Evolutionary conservation across 495 filamentous ascomycete genomes (phyloP).

Genomic region (Gamarada debralockiae): DNA sequence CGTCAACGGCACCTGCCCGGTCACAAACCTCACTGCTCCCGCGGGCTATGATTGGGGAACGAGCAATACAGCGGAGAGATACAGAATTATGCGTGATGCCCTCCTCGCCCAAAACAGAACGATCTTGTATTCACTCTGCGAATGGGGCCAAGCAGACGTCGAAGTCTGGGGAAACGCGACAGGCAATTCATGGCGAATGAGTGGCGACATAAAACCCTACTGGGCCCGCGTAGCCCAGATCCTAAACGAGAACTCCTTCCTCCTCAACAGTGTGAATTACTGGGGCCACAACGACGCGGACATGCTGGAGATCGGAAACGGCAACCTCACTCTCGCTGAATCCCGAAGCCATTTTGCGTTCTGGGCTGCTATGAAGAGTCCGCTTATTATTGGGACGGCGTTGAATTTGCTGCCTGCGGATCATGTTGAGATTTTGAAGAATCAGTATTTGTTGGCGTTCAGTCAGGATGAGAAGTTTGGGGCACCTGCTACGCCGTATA

Average conservation of each 20-base stretch:
- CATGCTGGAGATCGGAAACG: constrained; percentile 45
- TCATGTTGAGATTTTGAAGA: constrained; percentile 37
- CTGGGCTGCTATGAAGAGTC: constrained; percentile 51
- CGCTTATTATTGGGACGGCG: constrained; percentile 45
- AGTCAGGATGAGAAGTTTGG: constrained; percentile 60
- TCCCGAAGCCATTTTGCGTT: constrained; percentile 48
- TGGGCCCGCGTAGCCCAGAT: constrained; percentile 15
- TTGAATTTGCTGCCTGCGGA: constrained; percentile 31
- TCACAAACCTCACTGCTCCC: neutral
- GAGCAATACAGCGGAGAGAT: constrained; percentile 14
- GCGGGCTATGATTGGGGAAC: constrained; percentile 13
- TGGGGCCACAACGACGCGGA: constrained; percentile 55
- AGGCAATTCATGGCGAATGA: constrained; percentile 29
- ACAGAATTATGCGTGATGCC: constrained; percentile 31
- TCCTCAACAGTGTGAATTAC: constrained; percentile 44
- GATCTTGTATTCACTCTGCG: constrained; percentile 35
- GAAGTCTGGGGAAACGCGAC: constrained; percentile 26
- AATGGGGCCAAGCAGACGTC: constrained; percentile 30
- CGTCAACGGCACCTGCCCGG: constrained; percentile 13
- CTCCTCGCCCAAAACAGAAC: constrained; percentile 27
- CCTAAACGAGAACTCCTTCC: constrained; percentile 49
- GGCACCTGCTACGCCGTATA: constrained; percentile 54
- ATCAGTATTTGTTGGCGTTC: constrained; percentile 42
- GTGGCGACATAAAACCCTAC: constrained; percentile 29
- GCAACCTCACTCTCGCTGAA: constrained; percentile 31